Evolutionary conservation across 2,329 filamentous ascomycete genomes (phyloP).

Genomic region (Xylariaceae sp.): DNA sequence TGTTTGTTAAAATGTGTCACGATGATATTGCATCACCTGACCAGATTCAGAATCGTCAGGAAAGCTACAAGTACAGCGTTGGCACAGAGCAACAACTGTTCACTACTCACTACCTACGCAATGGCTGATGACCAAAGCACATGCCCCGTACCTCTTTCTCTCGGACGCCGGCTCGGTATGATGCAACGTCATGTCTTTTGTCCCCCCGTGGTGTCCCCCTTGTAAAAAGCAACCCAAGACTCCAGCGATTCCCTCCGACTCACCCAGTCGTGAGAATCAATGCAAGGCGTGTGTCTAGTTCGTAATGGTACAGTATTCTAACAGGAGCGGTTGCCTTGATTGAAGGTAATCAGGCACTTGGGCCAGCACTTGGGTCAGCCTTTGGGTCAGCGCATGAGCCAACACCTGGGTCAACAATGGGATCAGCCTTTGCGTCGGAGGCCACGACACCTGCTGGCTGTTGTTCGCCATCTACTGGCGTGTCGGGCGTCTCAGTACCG

Average conservation of each 20-base stretch:
- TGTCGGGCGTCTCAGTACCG: constrained; percentile 20
- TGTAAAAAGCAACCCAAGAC: constrained; percentile 16
- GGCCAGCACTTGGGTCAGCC: too few species aligned
- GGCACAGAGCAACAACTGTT: constrained; percentile 1
- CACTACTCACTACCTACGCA: background rate
- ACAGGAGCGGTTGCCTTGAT: too few species aligned
- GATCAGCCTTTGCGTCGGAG: too few species aligned
- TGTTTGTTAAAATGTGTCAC: background rate
- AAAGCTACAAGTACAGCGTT: background rate
- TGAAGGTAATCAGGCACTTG: too few species aligned
- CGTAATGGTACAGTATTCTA: constrained; percentile 15
- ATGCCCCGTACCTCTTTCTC: background rate
- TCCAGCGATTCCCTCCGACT: constrained; percentile 12
- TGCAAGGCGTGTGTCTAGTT: constrained; percentile 14
- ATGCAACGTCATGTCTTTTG: constrained; percentile 9
- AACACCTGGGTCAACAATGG: too few species aligned
- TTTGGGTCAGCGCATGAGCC: too few species aligned
- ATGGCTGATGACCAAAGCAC: background rate
- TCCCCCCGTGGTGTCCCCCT: constrained; percentile 15
- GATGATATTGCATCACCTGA: background rate
- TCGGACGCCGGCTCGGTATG: constrained; percentile 3
- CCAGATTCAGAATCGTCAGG: background rate
- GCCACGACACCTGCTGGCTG: background rate
- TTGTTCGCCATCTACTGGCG: constrained; percentile 10
- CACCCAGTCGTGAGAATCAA: constrained; percentile 16